Base-by-base conservation (phyloP, 345 rosid species). In the Trapa incisa region DNA sequence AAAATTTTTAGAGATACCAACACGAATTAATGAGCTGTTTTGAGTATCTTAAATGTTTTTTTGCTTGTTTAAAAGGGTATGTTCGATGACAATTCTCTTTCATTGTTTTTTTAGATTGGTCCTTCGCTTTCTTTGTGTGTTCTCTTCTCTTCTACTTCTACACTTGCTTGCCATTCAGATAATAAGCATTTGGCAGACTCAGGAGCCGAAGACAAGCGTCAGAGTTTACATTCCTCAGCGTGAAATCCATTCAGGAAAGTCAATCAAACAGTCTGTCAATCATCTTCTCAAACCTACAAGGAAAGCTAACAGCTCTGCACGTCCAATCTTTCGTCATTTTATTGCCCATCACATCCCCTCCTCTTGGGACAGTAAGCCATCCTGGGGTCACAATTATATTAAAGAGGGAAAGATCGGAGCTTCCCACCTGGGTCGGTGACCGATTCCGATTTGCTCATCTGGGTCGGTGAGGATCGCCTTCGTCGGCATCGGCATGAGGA, bases 401-500 rank as follows among this genome's bases (percentile, higher is more conserved):
- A 41, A 41, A 41, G 43, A 41, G 7, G 60, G 2, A 54, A 54
- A 54, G 60, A 6, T n/a, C 60, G 10, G 60, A 54, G 11, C 60
- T 54, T 54, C 33, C 29, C 35, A 54, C 29, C 35, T 54, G 60
- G 60, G 33, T 54, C 60, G 60, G 60, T 6, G 32, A 16, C 60
- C 32, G 36, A 6, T n/a, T 54, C 13, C 42, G 65, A 63, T 63
- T 63, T 4, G 15, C 9, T 63, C 65, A 63, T 63, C 65, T 37
- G 65, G 43, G 65, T 63, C 65, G 47, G 65, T 63, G 65, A 5
- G 33, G 33, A 22, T 64, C 47, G 22, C 7, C 43, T 4, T 41
- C 47, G 13, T 39, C 68, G 37, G 61, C 47, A 5, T 43, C 29
- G 65, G 39, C n/a, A 91, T 91, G 99, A 89, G 96, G 87, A 94